Conservation (phyloP, 176 grass and related monocot genomes). For the Triticum monococcum region DNA sequence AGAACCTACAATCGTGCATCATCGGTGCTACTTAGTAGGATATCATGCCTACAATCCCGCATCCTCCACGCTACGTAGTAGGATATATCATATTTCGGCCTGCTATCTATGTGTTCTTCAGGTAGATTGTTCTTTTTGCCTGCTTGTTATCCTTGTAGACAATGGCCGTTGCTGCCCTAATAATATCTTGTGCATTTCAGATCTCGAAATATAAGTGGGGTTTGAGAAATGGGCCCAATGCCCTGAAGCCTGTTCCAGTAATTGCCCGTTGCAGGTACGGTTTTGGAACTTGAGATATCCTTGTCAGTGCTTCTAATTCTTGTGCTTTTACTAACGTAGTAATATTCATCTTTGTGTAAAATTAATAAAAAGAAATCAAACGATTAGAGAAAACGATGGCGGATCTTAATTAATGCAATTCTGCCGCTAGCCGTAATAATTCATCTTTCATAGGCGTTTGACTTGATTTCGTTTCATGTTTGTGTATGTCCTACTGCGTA, state of each 20-base stretch:
- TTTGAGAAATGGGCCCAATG: slow-evolving; percentile 90
- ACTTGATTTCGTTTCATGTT: too few relatives aligned
- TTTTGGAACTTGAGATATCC: neutral
- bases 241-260: slow-evolving; percentile 84
- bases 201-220: slow-evolving; percentile 71
- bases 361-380: too few relatives aligned
- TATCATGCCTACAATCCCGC: neutral
- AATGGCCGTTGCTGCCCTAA: neutral
- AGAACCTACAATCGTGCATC: neutral
- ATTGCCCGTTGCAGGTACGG: slow-evolving; percentile 90
- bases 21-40: neutral
- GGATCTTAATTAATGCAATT: too few relatives aligned
- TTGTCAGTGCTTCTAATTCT: neutral
- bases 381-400: too few relatives aligned
- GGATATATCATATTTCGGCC: neutral
- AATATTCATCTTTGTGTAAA: too few relatives aligned
- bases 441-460: too few relatives aligned
- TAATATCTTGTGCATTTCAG: slow-evolving; percentile 42
- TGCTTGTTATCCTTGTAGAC: neutral
- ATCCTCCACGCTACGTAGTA: neutral
- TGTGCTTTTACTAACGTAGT: too few relatives aligned
- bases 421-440: too few relatives aligned
- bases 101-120: neutral
- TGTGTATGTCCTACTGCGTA: too few relatives aligned
- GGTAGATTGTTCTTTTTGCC: neutral